Evolutionary conservation across 2,329 filamentous ascomycete genomes (phyloP).

Genomic region (Epichloe hybrida): DNA sequence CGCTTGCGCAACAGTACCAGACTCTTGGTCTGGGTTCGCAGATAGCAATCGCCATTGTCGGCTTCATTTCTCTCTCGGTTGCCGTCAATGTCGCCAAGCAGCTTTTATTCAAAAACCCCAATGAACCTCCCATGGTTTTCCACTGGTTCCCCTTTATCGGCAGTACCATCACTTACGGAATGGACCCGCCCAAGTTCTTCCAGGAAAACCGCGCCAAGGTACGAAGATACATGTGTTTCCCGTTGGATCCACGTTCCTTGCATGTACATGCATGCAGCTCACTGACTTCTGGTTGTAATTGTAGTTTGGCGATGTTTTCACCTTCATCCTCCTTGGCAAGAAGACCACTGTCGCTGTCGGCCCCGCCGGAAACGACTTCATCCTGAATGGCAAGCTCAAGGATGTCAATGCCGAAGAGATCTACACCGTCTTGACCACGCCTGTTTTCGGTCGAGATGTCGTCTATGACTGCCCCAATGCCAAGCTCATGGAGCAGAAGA

Average conservation of each 20-base stretch:
- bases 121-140: slow-evolving; percentile 70
- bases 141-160: slow-evolving; percentile 75
- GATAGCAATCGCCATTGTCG: slow-evolving; percentile 28
- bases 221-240: slow-evolving; percentile 14
- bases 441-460: slow-evolving; percentile 70
- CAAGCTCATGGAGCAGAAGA: slow-evolving; percentile 94
- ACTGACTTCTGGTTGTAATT: slow-evolving; percentile 21
- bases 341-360: slow-evolving; percentile 80
- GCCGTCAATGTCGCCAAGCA: slow-evolving; percentile 70
- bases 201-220: slow-evolving; percentile 63
- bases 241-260: not conserved
- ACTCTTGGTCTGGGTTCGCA: slow-evolving; percentile 34
- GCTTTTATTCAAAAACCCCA: slow-evolving; percentile 66
- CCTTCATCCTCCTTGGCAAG: slow-evolving; percentile 76
- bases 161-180: slow-evolving; percentile 87
- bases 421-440: slow-evolving; percentile 62
- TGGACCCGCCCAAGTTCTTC: slow-evolving; percentile 87
- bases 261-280: not conserved
- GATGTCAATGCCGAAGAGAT: slow-evolving; percentile 87
- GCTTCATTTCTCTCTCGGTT: slow-evolving; percentile 42
- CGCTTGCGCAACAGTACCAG: slow-evolving; percentile 35
- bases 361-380: slow-evolving; percentile 76
- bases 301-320: slow-evolving; percentile 80
- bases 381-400: slow-evolving; percentile 79
- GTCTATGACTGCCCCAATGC: slow-evolving; percentile 85